Conservation (phyloP, 2,329 filamentous ascomycete species). For the Fusarium multiceps region DNA sequence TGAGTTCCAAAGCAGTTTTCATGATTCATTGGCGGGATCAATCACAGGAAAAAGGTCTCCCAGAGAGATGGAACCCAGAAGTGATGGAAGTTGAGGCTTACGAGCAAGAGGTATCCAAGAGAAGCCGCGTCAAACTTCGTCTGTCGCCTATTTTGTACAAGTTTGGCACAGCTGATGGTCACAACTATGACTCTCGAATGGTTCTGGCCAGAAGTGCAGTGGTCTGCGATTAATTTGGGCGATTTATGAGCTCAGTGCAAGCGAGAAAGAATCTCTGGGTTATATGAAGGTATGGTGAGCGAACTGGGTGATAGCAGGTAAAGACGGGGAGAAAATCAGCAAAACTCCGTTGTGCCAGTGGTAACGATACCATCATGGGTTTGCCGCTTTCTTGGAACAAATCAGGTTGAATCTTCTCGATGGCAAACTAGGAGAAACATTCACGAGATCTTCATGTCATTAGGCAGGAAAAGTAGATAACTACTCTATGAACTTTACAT, state of each 20-base stretch:
- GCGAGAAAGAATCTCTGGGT: too few relatives aligned
- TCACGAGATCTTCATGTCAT: background rate
- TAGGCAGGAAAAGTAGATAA: background rate
- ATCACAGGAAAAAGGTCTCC: accelerated
- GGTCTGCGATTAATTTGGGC: slow-evolving; percentile 13
- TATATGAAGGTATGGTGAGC: background rate
- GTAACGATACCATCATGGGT: background rate
- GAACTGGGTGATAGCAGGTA: background rate
- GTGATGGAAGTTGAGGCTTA: background rate
- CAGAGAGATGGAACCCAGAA: background rate
- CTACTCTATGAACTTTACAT: background rate
- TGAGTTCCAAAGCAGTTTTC: slow-evolving; percentile 24
- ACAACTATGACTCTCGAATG: background rate
- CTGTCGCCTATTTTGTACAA: slow-evolving; percentile 20
- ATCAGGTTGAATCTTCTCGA: background rate
- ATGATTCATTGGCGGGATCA: background rate
- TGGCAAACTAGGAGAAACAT: background rate
- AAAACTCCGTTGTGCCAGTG: background rate
- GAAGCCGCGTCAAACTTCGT: background rate
- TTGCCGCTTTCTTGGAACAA: background rate
- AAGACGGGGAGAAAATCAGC: too few relatives aligned
- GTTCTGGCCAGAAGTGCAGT: slow-evolving; percentile 19
- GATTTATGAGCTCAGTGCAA: background rate
- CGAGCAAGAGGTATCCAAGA: accelerated
- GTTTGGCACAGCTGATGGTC: slow-evolving; percentile 11